phyloP scores from a whole-genome alignment of 352 stramenopile genomes.

The Blastocystis hominis region DNA sequence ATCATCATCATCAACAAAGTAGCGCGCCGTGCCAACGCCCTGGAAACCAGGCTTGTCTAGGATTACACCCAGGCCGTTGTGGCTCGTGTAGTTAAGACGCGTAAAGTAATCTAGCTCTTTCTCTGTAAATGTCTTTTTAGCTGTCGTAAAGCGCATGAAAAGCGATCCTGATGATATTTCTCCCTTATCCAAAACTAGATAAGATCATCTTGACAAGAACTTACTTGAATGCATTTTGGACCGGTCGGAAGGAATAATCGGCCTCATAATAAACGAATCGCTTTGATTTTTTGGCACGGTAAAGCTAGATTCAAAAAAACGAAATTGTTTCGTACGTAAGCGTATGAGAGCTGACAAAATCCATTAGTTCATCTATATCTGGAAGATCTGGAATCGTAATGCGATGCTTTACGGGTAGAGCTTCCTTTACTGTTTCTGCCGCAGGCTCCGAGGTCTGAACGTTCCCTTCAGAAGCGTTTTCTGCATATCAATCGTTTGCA shows the following conservation, averaged over 20 bases:
- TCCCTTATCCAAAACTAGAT: conserved; percentile 40
- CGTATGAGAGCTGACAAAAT: conserved; percentile 36
- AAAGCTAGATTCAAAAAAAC: background rate
- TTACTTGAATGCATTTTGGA: conserved; percentile 48
- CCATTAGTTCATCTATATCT: conserved; percentile 23
- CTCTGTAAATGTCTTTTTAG: conserved; percentile 57
- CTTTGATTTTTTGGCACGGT: background rate
- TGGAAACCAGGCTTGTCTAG: conserved; percentile 45
- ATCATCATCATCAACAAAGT: conserved; percentile 31
- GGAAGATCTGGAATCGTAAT: background rate
- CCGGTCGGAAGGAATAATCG: conserved; percentile 43
- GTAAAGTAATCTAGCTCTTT: conserved; percentile 53
- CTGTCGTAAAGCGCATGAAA: conserved; percentile 55
- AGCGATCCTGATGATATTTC: conserved; percentile 48
- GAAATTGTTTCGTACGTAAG: background rate
- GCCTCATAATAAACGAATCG: conserved; percentile 36
- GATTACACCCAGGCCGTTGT: conserved; percentile 21
- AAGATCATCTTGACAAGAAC: background rate
- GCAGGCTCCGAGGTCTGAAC: background rate
- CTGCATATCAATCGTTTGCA: background rate
- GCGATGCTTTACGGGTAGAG: background rate
- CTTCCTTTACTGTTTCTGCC: background rate
- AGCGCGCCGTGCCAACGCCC: conserved; percentile 40
- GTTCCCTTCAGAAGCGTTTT: background rate
- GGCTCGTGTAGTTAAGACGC: conserved; percentile 25